A percentile compares a stretch with the other conserved stretches of the same genome.
Conservation (phyloP, 306 rosid genomes). For the Dalbergia oliveri region DNA sequence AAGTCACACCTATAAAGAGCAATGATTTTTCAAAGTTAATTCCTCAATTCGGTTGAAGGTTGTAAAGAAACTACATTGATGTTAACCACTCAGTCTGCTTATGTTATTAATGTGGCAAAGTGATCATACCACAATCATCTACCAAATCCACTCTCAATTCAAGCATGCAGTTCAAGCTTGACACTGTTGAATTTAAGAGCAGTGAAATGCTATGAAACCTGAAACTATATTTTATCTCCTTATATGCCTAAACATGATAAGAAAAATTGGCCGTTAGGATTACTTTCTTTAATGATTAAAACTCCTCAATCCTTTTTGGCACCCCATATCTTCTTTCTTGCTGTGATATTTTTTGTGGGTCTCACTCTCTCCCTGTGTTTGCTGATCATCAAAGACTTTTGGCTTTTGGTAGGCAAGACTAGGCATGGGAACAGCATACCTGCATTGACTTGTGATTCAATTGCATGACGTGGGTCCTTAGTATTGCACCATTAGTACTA, state of each 20-base stretch:
- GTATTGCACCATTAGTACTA: constrained; percentile 44
- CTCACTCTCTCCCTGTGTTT: constrained; percentile 12
- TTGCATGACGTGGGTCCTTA: constrained; percentile 49
- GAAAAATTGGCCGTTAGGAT: constrained; percentile 36
- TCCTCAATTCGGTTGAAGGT: constrained; percentile 41
- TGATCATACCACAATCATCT: constrained; percentile 56
- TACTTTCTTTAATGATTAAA: constrained; percentile 54
- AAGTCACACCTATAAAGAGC: constrained; percentile 57
- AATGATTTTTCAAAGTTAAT: constrained; percentile 50
- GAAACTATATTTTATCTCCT: not conserved
- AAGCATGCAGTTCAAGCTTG: constrained; percentile 31
- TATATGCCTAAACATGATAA: not conserved
- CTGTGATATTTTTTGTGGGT: constrained; percentile 45
- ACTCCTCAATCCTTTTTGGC: constrained; percentile 38
- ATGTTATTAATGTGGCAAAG: constrained; percentile 25
- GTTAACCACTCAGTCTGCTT: constrained; percentile 37
- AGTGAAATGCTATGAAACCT: constrained; percentile 20
- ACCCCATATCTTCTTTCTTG: constrained; percentile 37
- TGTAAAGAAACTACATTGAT: constrained; percentile 32
- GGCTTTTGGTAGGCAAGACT: constrained; percentile 45
- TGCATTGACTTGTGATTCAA: constrained; percentile 63
- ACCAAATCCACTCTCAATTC: constrained; percentile 47
- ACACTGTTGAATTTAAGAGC: not conserved
- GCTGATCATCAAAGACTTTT: constrained; percentile 50
- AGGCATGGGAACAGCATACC: constrained; percentile 44